These are phyloP conservation scores for Quillaja saponaria DNA, from an alignment of 306 rosid species.

Conservation along the genomic window DNA sequence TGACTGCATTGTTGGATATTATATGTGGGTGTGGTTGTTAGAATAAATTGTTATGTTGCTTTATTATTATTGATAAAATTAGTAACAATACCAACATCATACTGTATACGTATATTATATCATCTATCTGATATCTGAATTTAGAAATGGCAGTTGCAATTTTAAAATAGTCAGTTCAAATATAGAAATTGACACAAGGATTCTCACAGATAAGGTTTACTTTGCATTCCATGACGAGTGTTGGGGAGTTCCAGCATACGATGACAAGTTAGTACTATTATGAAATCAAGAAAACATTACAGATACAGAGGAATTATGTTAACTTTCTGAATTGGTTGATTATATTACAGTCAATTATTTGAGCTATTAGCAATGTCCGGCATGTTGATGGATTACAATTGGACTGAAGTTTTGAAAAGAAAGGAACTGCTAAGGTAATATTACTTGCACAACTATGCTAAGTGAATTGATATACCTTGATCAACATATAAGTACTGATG, in stretches of 20 bases:
- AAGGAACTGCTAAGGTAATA: slow-evolving; percentile 73
- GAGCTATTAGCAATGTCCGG: slow-evolving; percentile 97
- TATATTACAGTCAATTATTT: slow-evolving; percentile 69
- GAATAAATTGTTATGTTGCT: not conserved
- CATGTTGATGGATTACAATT: slow-evolving; percentile 92
- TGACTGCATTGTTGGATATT: not conserved
- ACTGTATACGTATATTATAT: not conserved
- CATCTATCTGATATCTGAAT: not conserved
- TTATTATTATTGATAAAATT: not conserved
- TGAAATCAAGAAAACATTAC: not conserved
- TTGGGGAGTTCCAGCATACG: slow-evolving; percentile 97
- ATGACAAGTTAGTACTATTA: slow-evolving; percentile 64
- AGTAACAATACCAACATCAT: not conserved
- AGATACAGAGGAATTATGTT: not conserved
- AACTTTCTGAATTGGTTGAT: slow-evolving; percentile 5
- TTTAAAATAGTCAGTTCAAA: slow-evolving; percentile 1
- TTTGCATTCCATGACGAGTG: slow-evolving; percentile 92
- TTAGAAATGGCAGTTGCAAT: not conserved
- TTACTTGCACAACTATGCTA: not conserved
- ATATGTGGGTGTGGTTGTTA: not conserved
- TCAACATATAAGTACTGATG: not conserved
- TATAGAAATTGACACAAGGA: not conserved
- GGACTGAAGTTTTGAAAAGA: slow-evolving; percentile 95
- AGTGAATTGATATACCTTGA: not conserved
- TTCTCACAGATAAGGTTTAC: slow-evolving; percentile 65